Base-by-base conservation (phyloP, 1,284 basidiomycete genomes). In the Sporisorium iseilematis-ciliati region DNA sequence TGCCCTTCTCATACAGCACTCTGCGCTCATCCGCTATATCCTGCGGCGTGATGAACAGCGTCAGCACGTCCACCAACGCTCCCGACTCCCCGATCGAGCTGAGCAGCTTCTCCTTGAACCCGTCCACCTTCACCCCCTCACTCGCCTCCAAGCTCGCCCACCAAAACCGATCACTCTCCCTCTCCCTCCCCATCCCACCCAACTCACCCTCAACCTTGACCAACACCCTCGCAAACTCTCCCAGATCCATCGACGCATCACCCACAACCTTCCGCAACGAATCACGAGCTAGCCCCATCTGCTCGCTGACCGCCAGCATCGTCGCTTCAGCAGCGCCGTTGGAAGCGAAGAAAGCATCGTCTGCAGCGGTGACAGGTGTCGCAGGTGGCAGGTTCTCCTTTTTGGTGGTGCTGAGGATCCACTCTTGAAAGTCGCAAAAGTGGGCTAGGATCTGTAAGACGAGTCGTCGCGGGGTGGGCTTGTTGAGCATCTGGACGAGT, bases 241-340 rank as follows among this genome's bases (percentile, higher is more conserved):
- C 55, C 16, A 77, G 48, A 21, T 66, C 69, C 20, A 77, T 51
- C 4, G 58, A 50, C 0, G 55, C 57, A 25, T 58, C 58, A 18
- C 59, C 65, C 7, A 42, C 25, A 4, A 77, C 50, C 20, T 57
- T 48, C 5, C 45, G 25, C 29, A 73, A 18, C 11, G 75, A 54
- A 42, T 73, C 75, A 1, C 75, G 35, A 11, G 75, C 75, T 33
- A 77, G 57, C 21, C 59, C 59, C 62, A 73, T 65, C 57, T 77
- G 75, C 29, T 77, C 75, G 29, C 65, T 69, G 26, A 77, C 63
- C 3, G 75, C 75, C 25, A 73, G 43, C 60, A 64, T 46, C 11
- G 50, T 29, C 12, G 31, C 21, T 2, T 20, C 29, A 2, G 43
- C 42, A 8, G 31, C 18, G 10, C 12, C 31, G 29, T 11, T 49